Base-by-base conservation (phyloP, 192 early-diverging fungal species). In the Entomortierella parvispora region DNA sequence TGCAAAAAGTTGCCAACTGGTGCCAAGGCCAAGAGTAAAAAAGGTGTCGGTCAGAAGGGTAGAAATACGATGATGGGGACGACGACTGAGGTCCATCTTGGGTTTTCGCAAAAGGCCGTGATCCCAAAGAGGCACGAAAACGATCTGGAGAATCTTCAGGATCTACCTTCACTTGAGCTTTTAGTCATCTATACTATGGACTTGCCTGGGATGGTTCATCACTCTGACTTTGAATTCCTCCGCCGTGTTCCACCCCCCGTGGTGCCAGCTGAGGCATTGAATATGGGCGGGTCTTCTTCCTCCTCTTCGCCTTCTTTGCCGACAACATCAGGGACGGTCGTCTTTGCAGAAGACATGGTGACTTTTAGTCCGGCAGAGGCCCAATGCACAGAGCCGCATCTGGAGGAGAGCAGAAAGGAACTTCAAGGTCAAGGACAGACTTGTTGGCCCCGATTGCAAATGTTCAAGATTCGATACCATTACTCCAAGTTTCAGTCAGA, bases 191-290 rank as follows among this genome's bases (percentile, higher is more conserved):
- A 33, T 9, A 14, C 34, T 11, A 17, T 2, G 3, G 54, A 56
- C 17, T 18, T 56, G 8, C 31, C 31, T 6, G 54, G 54, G 3
- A 56, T 56, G 54, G 0, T 56, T 32, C 54, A 34, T 20, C 20
- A 28, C 32, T 34, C 31, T 18, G 54, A 56, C 2, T 56, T 56
- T 56, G 54, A 56, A 32, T 56, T 56, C 20, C n/a, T 56, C n/a
- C 20, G 54, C 31, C 0, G 54, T 34, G 9, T 56, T 31, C 12
- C 54, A 56, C 20, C 31, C 28, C 7, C 22, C 34, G 17, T 22
- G 31, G 1, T 56, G 22, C 20, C 31, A 34, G 10, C 54, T 20
- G 8, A 31, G 14, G n/a, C 17, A 33, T 22, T 17, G 22, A 53
- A 53, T 31, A 17, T n/a, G n/a, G n/a, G n/a, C n/a, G n/a, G n/a